phyloP scores from a whole-genome alignment of 257 asterid genomes.

The Solanum pimpinellifolium region DNA sequence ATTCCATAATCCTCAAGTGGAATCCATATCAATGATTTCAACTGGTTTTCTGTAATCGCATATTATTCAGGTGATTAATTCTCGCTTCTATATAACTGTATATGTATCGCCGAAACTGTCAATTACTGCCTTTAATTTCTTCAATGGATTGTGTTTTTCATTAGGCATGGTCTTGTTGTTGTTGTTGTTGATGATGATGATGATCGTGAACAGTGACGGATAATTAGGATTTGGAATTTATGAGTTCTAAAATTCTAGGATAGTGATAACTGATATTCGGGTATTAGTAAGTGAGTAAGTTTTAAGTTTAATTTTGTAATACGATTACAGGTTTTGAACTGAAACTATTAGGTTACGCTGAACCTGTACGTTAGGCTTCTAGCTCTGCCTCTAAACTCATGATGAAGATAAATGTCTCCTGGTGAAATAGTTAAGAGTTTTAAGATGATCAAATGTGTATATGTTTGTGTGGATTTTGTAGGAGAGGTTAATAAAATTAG shows the following conservation, averaged over 20 bases:
- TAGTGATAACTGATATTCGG: background rate
- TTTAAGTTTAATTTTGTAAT: background rate
- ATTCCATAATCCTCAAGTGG: background rate
- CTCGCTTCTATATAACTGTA: background rate
- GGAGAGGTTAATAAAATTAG: background rate
- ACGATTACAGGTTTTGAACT: background rate
- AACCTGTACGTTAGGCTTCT: background rate
- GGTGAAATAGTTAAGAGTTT: background rate
- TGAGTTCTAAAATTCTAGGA: background rate
- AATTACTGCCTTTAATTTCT: background rate
- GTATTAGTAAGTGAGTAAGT: background rate
- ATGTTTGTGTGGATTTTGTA: background rate
- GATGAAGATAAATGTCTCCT: background rate
- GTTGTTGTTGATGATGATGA: background rate
- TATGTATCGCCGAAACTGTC: background rate
- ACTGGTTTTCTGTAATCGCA: background rate
- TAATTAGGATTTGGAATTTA: background rate
- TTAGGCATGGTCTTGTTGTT: background rate
- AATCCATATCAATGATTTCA: background rate
- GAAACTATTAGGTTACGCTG: background rate
- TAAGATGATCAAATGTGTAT: background rate
- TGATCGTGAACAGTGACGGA: background rate
- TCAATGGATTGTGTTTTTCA: background rate
- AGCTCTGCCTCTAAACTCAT: background rate
- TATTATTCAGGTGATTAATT: background rate